phyloP scores from a whole-genome alignment of 2,329 filamentous ascomycete species.

The Daldinia sp. region DNA sequence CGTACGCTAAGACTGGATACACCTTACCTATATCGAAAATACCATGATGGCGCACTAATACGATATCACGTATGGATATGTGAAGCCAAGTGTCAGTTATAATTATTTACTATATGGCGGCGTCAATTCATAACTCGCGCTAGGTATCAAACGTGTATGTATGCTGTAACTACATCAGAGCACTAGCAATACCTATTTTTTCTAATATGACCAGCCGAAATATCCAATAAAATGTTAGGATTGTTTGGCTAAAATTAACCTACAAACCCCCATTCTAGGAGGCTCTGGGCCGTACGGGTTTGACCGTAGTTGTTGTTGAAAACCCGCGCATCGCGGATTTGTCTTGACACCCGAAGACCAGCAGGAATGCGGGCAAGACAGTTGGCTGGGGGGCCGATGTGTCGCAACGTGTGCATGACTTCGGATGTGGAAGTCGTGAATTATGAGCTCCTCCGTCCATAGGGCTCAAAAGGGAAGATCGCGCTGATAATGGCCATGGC shows the following conservation, averaged over 20 bases:
- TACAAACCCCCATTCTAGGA: background rate
- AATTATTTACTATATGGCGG: background rate
- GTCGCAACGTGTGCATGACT: background rate
- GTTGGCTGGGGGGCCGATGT: background rate
- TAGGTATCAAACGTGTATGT: conserved; percentile 2
- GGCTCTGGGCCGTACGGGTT: background rate
- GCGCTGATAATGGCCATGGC: conserved; percentile 69
- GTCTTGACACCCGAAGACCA: background rate
- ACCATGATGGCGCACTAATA: background rate
- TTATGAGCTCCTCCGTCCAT: conserved; percentile 65
- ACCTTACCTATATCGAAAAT: background rate
- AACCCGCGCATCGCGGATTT: background rate
- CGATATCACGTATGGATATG: background rate
- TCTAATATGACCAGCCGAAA: background rate
- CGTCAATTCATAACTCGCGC: background rate
- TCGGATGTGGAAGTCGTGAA: background rate
- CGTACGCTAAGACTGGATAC: background rate
- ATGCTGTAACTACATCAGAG: background rate
- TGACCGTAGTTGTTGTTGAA: background rate
- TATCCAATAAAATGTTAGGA: background rate
- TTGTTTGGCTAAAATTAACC: background rate
- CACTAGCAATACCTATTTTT: background rate
- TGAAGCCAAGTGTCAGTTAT: background rate
- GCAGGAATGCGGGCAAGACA: background rate
- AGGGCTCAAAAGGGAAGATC: conserved; percentile 75